phyloP scores from a whole-genome alignment of 768 basidiomycete species.

The Agaricus subrufescens region DNA sequence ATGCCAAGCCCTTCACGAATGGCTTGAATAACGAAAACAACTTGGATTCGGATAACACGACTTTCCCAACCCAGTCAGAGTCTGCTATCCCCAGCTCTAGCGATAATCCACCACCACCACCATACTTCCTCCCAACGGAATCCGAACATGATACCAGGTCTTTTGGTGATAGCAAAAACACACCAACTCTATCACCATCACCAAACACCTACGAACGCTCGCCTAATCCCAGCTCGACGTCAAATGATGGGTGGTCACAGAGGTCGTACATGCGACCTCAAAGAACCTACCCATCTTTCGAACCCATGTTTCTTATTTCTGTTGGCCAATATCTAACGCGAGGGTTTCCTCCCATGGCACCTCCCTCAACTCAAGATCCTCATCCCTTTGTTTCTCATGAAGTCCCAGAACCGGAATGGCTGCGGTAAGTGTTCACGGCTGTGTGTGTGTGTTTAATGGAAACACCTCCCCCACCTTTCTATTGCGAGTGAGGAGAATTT shows the following conservation, averaged over 20 bases:
- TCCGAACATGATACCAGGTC: not conserved
- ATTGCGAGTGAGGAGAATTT: not conserved
- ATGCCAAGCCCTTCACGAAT: not conserved
- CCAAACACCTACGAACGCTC: not conserved
- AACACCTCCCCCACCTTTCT: not conserved
- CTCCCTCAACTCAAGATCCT: conserved; percentile 29
- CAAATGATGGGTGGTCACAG: not conserved
- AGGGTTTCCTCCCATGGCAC: conserved; percentile 41
- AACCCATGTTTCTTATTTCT: conserved; percentile 24
- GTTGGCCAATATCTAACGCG: conserved; percentile 27
- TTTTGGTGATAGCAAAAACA: too few species aligned
- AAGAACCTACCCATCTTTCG: conserved; percentile 21
- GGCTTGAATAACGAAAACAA: not conserved
- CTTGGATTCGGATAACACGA: not conserved
- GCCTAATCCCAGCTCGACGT: not conserved
- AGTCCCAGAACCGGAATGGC: conserved; percentile 47
- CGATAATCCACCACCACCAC: not conserved
- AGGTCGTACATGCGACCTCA: conserved; percentile 13
- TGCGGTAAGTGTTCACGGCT: conserved; percentile 22
- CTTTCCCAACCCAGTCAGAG: not conserved
- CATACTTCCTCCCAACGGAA: not conserved
- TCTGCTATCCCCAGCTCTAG: not conserved
- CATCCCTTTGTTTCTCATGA: conserved; percentile 53
- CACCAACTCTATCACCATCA: not conserved
- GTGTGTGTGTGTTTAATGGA: not conserved